Conservation (phyloP, 2,329 filamentous ascomycete genomes). For the Erysiphe pulchra region DNA sequence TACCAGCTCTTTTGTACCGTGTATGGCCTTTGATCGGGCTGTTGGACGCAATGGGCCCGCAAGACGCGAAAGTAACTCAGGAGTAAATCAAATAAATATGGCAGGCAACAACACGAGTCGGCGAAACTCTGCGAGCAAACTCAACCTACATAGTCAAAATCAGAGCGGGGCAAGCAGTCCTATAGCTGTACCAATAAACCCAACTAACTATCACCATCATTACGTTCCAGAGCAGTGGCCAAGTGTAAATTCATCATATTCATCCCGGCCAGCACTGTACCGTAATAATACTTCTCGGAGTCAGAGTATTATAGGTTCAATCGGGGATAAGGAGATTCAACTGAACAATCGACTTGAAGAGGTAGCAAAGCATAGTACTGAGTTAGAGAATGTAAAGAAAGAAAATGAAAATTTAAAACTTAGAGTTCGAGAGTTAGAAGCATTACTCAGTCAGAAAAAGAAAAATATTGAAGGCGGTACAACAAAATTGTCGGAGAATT, state of each 20-base stretch:
- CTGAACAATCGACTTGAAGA: constrained; percentile 36
- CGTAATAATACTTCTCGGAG: constrained; percentile 8
- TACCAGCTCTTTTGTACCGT: constrained; percentile 19
- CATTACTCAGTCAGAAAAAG: constrained; percentile 16
- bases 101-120: background rate
- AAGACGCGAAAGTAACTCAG: background rate
- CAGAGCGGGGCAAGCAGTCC: background rate
- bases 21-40: constrained; percentile 9
- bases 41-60: constrained; percentile 3
- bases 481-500: too few relatives aligned
- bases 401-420: constrained; percentile 38
- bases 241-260: background rate
- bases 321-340: constrained; percentile 19
- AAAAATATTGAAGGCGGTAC: too few relatives aligned
- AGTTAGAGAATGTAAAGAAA: constrained; percentile 33
- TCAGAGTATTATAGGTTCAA: background rate
- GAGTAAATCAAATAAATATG: background rate
- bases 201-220: background rate
- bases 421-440: constrained; percentile 35
- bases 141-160: background rate
- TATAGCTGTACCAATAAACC: background rate
- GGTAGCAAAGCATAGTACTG: constrained; percentile 29
- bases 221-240: background rate
- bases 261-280: constrained; percentile 1
- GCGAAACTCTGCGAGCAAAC: background rate